These are phyloP conservation scores for Chlamydomonas schloesseri DNA, from an alignment of 139 green algal species.

Conservation along the genomic window DNA sequence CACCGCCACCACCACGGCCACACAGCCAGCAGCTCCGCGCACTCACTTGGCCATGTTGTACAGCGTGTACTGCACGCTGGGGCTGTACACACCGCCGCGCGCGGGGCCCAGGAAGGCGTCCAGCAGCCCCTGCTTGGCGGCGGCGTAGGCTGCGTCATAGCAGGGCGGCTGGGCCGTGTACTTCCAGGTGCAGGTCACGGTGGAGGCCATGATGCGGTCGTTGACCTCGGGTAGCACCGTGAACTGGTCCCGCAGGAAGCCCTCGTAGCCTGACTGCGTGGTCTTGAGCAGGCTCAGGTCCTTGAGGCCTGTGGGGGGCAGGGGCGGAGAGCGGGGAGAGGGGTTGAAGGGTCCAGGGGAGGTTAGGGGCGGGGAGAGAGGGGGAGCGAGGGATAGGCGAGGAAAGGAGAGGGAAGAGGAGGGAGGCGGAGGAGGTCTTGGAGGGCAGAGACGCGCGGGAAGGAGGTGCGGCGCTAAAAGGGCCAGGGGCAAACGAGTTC, in stretches of 20 bases:
- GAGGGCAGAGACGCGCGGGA: no score
- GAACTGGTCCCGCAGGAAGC: slow-evolving; percentile 90
- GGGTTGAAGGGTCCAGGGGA: neutral
- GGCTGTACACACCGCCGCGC: slow-evolving; percentile 86
- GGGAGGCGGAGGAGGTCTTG: no score
- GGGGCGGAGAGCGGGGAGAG: no score
- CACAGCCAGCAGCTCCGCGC: no score
- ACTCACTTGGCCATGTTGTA: slow-evolving; percentile 83
- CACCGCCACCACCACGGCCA: no score
- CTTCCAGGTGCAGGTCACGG: slow-evolving; percentile 88
- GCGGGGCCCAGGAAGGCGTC: slow-evolving; percentile 89
- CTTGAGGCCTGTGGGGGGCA: slow-evolving; percentile 65
- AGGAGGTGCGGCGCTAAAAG: no score
- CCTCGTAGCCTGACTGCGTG: slow-evolving; percentile 95
- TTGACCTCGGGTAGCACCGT: slow-evolving; percentile 87
- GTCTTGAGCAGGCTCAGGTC: slow-evolving; percentile 88
- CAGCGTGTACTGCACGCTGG: slow-evolving; percentile 94
- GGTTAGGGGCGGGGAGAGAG: no score
- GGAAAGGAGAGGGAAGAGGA: neutral
- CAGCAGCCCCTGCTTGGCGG: slow-evolving; percentile 34
- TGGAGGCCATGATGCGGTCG: slow-evolving; percentile 94
- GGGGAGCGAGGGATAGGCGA: no score
- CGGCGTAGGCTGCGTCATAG: slow-evolving; percentile 51
- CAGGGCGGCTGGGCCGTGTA: slow-evolving; percentile 60
- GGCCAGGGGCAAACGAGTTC: no score